These are phyloP conservation scores for Stevia rebaudiana DNA, from an alignment of 140 eudicot species.

Conservation along the genomic window DNA sequence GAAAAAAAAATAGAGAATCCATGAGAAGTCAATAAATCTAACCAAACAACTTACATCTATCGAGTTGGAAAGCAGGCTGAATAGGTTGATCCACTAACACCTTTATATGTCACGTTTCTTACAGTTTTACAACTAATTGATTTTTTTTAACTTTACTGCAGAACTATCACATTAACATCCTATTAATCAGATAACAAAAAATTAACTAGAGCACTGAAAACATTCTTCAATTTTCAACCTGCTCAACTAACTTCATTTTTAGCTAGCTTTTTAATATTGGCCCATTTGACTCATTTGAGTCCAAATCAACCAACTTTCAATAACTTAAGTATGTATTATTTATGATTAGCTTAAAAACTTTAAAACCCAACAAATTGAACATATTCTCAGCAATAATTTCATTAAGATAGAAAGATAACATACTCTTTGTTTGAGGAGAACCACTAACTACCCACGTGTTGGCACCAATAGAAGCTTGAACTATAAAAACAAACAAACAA, in stretches of 20 bases:
- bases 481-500: conserved; percentile 23
- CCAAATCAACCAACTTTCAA: no score
- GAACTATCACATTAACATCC: neutral
- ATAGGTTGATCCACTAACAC: neutral
- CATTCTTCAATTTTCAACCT: neutral
- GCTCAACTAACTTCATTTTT: no score
- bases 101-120: neutral
- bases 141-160: neutral
- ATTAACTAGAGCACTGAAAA: neutral
- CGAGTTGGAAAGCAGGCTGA: neutral
- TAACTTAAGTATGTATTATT: no score
- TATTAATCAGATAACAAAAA: neutral
- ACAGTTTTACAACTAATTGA: neutral
- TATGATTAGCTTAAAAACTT: no score
- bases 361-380: neutral
- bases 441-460: conserved; percentile 87
- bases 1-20: neutral
- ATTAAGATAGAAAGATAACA: neutral
- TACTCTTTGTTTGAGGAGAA: conserved; percentile 65
- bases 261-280: no score
- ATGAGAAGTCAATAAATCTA: neutral
- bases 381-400: neutral
- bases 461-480: conserved; percentile 84
- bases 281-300: no score
- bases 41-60: neutral